A percentile compares a stretch with the other conserved stretches of the same genome.
Conservation (phyloP, 805 yeast species). For the Torulaspora gathmanii region DNA sequence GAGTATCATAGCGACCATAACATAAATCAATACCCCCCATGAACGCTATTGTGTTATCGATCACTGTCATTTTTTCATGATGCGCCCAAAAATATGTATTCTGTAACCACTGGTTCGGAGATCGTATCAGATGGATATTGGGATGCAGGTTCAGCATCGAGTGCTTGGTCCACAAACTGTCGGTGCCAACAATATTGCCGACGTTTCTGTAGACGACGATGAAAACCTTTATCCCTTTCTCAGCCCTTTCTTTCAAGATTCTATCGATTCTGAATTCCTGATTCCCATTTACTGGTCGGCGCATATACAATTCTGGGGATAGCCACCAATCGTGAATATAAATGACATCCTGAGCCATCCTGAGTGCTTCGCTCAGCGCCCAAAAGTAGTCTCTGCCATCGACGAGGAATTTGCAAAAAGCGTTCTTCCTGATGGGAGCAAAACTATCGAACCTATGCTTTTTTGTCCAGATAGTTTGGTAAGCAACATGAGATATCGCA, state of each 20-base stretch:
- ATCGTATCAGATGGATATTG: constrained; percentile 83
- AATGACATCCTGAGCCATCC: constrained; percentile 88
- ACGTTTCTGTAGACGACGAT: constrained; percentile 91
- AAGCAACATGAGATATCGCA: constrained; percentile 65
- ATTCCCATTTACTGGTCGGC: constrained; percentile 93
- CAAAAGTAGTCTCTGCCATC: constrained; percentile 95
- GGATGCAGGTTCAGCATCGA: constrained; percentile 79
- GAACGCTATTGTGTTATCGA: constrained; percentile 85
- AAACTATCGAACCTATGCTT: constrained; percentile 77
- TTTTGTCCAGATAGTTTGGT: constrained; percentile 65
- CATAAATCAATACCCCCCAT: constrained; percentile 95
- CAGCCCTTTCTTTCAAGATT: constrained; percentile 80
- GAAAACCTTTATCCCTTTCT: constrained; percentile 90
- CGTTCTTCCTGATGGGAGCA: constrained; percentile 84
- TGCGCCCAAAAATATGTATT: constrained; percentile 98
- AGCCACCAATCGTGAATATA: constrained; percentile 99
- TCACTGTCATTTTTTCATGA: constrained; percentile 84
- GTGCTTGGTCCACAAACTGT: constrained; percentile 91
- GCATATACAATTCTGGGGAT: constrained; percentile 84
- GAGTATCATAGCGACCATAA: constrained; percentile 93
- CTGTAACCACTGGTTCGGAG: constrained; percentile 92
- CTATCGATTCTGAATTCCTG: constrained; percentile 93
- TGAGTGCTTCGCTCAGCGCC: constrained; percentile 90
- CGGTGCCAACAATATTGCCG: constrained; percentile 87
- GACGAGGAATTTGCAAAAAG: constrained; percentile 94